phyloP scores from a whole-genome alignment of 495 filamentous ascomycete genomes.

The Echria macrotheca region DNA sequence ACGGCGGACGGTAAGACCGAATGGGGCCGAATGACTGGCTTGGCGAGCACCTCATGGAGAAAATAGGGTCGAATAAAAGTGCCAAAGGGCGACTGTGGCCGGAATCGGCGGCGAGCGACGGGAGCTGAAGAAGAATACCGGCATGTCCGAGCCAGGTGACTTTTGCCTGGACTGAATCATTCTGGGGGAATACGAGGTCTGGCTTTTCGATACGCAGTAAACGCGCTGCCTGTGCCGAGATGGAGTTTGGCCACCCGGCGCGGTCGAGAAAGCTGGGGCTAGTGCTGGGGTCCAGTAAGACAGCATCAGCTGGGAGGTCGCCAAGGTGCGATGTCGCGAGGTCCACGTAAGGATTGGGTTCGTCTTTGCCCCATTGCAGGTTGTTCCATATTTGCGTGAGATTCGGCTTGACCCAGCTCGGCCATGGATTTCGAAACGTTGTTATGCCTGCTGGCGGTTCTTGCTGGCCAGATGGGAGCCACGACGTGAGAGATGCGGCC shows the following conservation, averaged over 20 bases:
- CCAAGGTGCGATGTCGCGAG: slow-evolving; percentile 19
- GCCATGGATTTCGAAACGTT: slow-evolving; percentile 53
- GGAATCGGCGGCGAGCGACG: neutral
- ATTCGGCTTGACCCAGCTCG: slow-evolving; percentile 35
- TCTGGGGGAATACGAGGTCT: slow-evolving; percentile 19
- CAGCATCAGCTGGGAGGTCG: neutral
- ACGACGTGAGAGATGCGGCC: too few relatives aligned
- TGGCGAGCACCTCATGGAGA: slow-evolving; percentile 45
- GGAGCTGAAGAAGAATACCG: slow-evolving; percentile 40
- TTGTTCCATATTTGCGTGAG: slow-evolving; percentile 21
- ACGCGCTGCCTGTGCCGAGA: slow-evolving; percentile 16
- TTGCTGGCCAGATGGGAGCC: too few relatives aligned
- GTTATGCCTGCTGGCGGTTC: too few relatives aligned
- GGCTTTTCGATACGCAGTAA: slow-evolving; percentile 19
- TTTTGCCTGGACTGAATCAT: slow-evolving; percentile 22
- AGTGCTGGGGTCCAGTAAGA: neutral
- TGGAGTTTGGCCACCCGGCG: slow-evolving; percentile 14
- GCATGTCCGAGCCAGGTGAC: slow-evolving; percentile 53
- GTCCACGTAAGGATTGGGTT: slow-evolving; percentile 15
- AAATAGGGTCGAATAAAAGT: slow-evolving; percentile 51
- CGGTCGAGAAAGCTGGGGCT: slow-evolving; percentile 14
- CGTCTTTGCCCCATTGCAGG: slow-evolving; percentile 23
- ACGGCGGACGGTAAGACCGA: slow-evolving; percentile 47
- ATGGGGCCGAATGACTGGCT: slow-evolving; percentile 42
- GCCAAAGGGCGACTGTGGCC: slow-evolving; percentile 17